Evolutionary conservation across 2,329 filamentous ascomycete species (phyloP).

Genomic region (Sarocladium kiliense): DNA sequence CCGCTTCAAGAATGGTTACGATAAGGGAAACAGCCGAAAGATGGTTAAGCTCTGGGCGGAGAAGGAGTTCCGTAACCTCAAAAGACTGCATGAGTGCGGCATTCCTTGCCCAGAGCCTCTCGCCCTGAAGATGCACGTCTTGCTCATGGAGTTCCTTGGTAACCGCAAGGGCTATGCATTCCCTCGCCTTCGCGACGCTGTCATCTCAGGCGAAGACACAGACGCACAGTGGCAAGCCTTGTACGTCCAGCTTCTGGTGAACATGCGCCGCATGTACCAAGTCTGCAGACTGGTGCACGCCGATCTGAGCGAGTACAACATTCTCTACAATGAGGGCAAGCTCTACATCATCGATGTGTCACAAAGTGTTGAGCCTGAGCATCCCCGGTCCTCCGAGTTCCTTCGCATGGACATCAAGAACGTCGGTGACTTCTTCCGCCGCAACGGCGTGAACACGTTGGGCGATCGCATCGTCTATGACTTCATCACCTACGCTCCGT

Average conservation of each 20-base stretch:
- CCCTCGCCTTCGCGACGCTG: conserved; percentile 83
- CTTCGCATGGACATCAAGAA: conserved; percentile 99
- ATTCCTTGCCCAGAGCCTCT: conserved; percentile 90
- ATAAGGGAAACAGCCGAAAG: conserved; percentile 89
- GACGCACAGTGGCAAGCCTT: conserved; percentile 70
- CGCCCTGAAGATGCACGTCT: conserved; percentile 84
- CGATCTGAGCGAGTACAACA: conserved; percentile 97
- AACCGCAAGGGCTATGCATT: conserved; percentile 83
- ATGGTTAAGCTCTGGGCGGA: conserved; percentile 99
- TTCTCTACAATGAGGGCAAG: conserved; percentile 77
- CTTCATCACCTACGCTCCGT: conserved; percentile 67
- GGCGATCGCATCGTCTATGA: conserved; percentile 75
- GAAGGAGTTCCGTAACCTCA: conserved; percentile 94
- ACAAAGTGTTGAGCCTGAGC: conserved; percentile 94
- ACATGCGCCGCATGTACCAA: conserved; percentile 93
- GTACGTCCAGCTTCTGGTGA: conserved; percentile 77
- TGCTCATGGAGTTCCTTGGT: conserved; percentile 92
- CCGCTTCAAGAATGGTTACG: conserved; percentile 83
- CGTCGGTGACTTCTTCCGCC: conserved; percentile 83
- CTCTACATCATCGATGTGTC: conserved; percentile 97
- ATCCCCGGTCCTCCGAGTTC: conserved; percentile 88
- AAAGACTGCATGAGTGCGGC: conserved; percentile 74
- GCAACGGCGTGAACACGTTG: conserved; percentile 77
- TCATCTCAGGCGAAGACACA: conserved; percentile 61
- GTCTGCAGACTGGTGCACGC: conserved; percentile 89